Evolutionary conservation across 2,329 filamentous ascomycete species (phyloP).

Genomic region (Fusarium sp.): DNA sequence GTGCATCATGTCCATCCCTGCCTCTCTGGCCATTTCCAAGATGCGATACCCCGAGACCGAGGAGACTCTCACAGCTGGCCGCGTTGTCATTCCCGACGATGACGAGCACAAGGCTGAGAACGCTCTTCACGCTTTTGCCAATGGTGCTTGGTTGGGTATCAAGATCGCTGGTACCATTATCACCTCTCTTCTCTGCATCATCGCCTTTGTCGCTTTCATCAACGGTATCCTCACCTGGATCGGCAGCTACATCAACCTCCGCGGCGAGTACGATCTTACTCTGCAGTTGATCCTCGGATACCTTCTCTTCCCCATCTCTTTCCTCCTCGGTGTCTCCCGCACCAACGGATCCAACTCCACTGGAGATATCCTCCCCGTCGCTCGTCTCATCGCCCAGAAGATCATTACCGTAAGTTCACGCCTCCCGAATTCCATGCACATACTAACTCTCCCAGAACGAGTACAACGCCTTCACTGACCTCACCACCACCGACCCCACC

Average conservation of each 20-base stretch:
- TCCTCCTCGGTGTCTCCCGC: slow-evolving; percentile 81
- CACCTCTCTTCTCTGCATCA: slow-evolving; percentile 83
- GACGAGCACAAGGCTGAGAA: slow-evolving; percentile 82
- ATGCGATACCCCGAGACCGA: slow-evolving; percentile 90
- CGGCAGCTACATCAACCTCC: slow-evolving; percentile 81
- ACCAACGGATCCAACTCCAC: slow-evolving; percentile 41
- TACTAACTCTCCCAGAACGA: slow-evolving; percentile 67
- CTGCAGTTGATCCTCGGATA: slow-evolving; percentile 82
- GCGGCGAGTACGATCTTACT: slow-evolving; percentile 69
- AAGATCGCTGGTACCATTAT: slow-evolving; percentile 89
- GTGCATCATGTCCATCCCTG: slow-evolving; percentile 95
- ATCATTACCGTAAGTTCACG: slow-evolving; percentile 72
- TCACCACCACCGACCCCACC: slow-evolving; percentile 61
- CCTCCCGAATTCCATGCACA: not conserved
- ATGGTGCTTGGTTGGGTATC: slow-evolving; percentile 85
- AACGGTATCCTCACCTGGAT: slow-evolving; percentile 87
- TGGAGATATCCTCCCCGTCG: slow-evolving; percentile 75
- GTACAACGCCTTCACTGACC: slow-evolving; percentile 75
- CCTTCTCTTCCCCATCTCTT: slow-evolving; percentile 80
- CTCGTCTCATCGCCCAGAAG: slow-evolving; percentile 84
- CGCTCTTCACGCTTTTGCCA: slow-evolving; percentile 84
- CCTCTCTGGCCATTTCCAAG: slow-evolving; percentile 89
- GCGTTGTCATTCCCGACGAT: slow-evolving; percentile 83
- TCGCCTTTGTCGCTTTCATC: slow-evolving; percentile 78
- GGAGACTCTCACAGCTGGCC: slow-evolving; percentile 84